Evolutionary conservation across 2,329 filamentous ascomycete species (phyloP), one percentile per base, ranked within the genome.

Genomic region (Penicillium rolfsii): DNA sequence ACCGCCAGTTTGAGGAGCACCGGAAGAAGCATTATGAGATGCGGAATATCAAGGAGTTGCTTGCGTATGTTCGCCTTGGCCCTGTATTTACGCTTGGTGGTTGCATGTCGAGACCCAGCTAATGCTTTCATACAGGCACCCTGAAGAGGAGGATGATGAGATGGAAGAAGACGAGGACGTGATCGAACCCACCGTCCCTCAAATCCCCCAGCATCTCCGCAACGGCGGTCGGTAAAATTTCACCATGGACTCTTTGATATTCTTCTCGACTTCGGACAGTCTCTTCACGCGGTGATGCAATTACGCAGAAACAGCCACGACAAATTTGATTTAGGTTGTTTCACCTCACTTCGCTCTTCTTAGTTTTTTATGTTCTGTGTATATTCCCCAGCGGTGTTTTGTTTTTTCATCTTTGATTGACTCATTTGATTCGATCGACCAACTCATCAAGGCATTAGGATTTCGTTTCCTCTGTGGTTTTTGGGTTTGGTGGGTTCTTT

Each of bases 1-100:
- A 99, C 78, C 87, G 85, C 73, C 87, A 90, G 74, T 99, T 99
- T 76, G 93, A 97, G 80, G 84, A 91, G 80, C 84, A 92, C 82
- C 87, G 95, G 73, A 97, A 95, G 87, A 94, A 89, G 82, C 95
- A 99, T 79, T 99, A 99, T 79, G 95, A 99, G 83, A 99, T 99
- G 95, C 92, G 87, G 80, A 90, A 95, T 73, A 93, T 97, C 60
- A 96, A 95, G 71, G 86, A 89, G 72, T 80, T 98, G 56, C 85
- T 99, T 66, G 93, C 92, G 87, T 89, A 77, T 67, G 83, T 79
- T 26, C 28, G 33, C 26, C 22, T 41, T 40, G 28, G 40, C 7
- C 12, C 41, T n/a, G 6, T 58, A 54, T 12, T 36, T 36, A n/a
- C 26, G 28, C 45, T 52, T 28, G 22, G 45, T 41, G 14, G 50